Evolutionary conservation across 139 green algal species (phyloP), one percentile per base, ranked within the genome.

Genomic region (Mychonastes homosphaera): DNA sequence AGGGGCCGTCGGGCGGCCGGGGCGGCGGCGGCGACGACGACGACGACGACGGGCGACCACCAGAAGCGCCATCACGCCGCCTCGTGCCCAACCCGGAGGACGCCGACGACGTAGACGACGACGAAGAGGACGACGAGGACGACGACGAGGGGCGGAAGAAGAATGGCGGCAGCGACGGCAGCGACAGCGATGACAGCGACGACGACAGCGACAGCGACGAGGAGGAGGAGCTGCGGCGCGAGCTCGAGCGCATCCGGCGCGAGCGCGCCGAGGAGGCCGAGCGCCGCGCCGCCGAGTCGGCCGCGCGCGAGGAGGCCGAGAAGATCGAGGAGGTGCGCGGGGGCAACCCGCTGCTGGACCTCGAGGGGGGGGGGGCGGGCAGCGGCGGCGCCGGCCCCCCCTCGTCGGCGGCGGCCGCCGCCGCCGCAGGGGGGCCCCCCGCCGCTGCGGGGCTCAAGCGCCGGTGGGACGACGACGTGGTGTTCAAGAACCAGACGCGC

Each of bases 401-500:
- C 16, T 13, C 38, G 15, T 13, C 1, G 15, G 38, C 38, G 15
- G 38, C 38, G 15, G 16, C 21, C 26, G 21, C 19, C 21, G 28
- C 13, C 21, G 10, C 13, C 19, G 15, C 35, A 1, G 35, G 13
- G 32, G 19, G 16, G 1, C 23, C 32, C 13, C n/a, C 23, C 6
- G 21, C 21, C 26, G 34, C 16, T 16, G 29, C 58, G 3, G 47
- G 6, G 4, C 34, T 9, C 28, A 3, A 13, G 39, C 58, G 26
- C 64, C 80, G 82, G 53, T 99, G 92, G 92, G 91, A 98, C 62
- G 92, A 99, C 36, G 93, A 99, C 57, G 90, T 96, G 19, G 92
- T 99, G 41, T 98, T 99, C 70, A 83, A 84, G 35, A 87, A 90
- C 72, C 89, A 97, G 71, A 73, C 90, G 15, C 74, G 84, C 15